phyloP scores from a whole-genome alignment of 768 basidiomycete genomes.

The Omphalotus guepiniiformis region DNA sequence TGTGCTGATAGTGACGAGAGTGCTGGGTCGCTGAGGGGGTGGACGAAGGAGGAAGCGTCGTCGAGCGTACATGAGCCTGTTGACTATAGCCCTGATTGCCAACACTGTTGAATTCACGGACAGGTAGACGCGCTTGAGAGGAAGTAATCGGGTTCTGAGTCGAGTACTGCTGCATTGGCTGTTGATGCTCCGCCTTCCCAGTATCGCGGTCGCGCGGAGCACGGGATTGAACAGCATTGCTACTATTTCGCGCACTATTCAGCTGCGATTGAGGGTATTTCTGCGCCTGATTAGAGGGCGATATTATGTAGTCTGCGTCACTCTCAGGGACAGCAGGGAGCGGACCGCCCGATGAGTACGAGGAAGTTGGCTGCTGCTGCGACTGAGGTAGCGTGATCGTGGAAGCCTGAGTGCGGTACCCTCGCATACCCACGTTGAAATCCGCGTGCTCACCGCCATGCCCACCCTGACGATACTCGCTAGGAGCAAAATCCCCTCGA shows the following conservation, averaged over 20 bases:
- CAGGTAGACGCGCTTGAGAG: conserved; percentile 7
- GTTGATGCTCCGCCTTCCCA: neutral
- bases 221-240: neutral
- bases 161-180: neutral
- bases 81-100: conserved; percentile 19
- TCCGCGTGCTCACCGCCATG: conserved; percentile 21
- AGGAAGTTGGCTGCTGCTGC: conserved; percentile 13
- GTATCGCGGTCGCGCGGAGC: conserved; percentile 1
- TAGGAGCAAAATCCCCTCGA: conserved; percentile 30
- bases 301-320: conserved; percentile 1
- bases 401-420: conserved; percentile 37
- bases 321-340: conserved; percentile 4
- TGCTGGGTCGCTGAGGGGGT: conserved; percentile 18
- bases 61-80: conserved; percentile 38
- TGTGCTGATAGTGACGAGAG: conserved; percentile 44
- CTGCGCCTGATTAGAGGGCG: neutral
- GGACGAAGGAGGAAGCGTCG: conserved; percentile 41
- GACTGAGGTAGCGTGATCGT: conserved; percentile 22
- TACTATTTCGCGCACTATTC: conserved; percentile 2
- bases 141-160: conserved; percentile 10
- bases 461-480: conserved; percentile 26
- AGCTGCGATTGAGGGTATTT: conserved; percentile 9
- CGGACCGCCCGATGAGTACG: neutral
- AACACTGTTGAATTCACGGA: conserved; percentile 11
- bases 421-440: conserved; percentile 38